phyloP scores from a whole-genome alignment of 495 filamentous ascomycete species.

The Oidiodendron maius region DNA sequence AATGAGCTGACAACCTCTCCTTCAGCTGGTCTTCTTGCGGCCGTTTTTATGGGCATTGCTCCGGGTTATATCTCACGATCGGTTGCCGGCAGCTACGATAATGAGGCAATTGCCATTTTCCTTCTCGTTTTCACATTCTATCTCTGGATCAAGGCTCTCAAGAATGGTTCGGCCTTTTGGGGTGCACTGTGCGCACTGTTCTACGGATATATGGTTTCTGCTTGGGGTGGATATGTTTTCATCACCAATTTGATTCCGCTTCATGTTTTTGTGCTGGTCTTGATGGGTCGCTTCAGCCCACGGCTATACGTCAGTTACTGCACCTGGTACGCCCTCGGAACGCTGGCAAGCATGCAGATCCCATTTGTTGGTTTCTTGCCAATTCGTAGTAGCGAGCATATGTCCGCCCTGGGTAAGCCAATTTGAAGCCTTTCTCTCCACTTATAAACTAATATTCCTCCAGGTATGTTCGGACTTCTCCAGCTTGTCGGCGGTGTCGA shows the following conservation, averaged over 20 bases:
- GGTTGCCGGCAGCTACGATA: conserved; percentile 98
- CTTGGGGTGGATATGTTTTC: conserved; percentile 99
- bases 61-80: conserved; percentile 97
- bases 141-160: conserved; percentile 98
- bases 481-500: conserved; percentile 94
- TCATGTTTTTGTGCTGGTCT: conserved; percentile 90
- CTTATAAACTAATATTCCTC: conserved; percentile 21
- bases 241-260: conserved; percentile 97
- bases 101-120: conserved; percentile 99
- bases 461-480: conserved; percentile 91
- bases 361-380: conserved; percentile 98
- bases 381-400: conserved; percentile 95
- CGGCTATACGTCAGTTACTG: conserved; percentile 94
- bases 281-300: conserved; percentile 94
- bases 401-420: conserved; percentile 84
- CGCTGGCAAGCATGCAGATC: conserved; percentile 98
- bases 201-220: conserved; percentile 99
- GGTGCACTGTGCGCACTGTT: conserved; percentile 90
- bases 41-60: conserved; percentile 93
- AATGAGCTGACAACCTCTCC: conserved; percentile 91
- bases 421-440: not conserved
- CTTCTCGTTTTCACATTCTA: conserved; percentile 97
- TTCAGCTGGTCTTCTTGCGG: conserved; percentile 90
- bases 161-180: conserved; percentile 93
- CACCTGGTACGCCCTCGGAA: conserved; percentile 96